Base-by-base conservation (phyloP, 208 protist genomes). In the Balamuthia mandrillaris region DNA sequence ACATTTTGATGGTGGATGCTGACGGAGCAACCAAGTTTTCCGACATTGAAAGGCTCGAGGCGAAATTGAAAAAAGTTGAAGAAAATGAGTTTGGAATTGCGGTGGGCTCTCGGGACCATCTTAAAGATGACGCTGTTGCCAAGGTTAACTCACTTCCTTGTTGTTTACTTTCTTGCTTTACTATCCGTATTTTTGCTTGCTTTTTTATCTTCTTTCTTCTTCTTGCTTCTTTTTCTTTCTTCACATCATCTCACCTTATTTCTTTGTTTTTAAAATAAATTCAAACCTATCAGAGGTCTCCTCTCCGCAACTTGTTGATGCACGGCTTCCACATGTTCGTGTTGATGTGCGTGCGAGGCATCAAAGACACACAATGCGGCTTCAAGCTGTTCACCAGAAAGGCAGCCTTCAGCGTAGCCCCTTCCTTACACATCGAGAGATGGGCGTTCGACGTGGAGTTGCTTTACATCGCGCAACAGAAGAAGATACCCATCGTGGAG, bases 401-500 rank as follows among this genome's bases (percentile, higher is more conserved):
- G 7, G 52, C 35, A 66, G 49, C 16, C 16, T 94, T 3, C 92
- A 94, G 61, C 63, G 95, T 5, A 90, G 92, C 42, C 14, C 60
- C 44, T 37, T 12, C 65, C 18, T 3, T 88, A 21, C 44, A 37
- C 10, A 58, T 90, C 24, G 81, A 91, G 51, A 60, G 92, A 51
- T 95, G 92, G 92, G 89, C 88, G 24, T 96, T 96, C 86, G 94
- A 96, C 74, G 91, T 95, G 0, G 94, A 96, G 81, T 37, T 95
- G 16, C 44, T 95, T 14, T 91, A 79, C 56, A 41, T 94, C 18
- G 92, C 92, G 21, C 82, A 92, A 47, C 52, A 74, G 24, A 42
- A 93, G 21, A 82, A 83, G 31, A 91, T 92, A 18, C 88, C 90
- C 16, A 77, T 92, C 21, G n/a, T 54, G 21, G 93, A 95, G 52